These are phyloP conservation scores for barley (Hordeum vulgare) DNA, from an alignment of 176 grass and related monocot genomes.

Conservation along the genomic window MorexV3_pseudomolecules_assembly NC_058523.1:28039887-28040386, in stretches of 20 bases:
- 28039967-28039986: too few species aligned
- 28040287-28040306: neutral
- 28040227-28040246: neutral
- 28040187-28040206: neutral
- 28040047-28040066: too few species aligned
- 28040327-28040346: neutral
- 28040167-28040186: too few species aligned
- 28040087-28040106: neutral
- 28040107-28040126: neutral
- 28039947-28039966: too few species aligned
- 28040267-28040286: neutral
- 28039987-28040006: too few species aligned
- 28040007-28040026: too few species aligned
- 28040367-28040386: neutral
- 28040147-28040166: neutral
- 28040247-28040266: neutral
- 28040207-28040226: neutral
- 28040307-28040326: neutral
- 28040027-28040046: too few species aligned
- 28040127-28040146: neutral
- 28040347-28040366: neutral
- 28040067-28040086: too few species aligned
- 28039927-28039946: too few species aligned
- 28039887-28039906: too few species aligned
- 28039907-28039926: too few species aligned